Conservation (phyloP, 805 yeast species). For the Kluyveromyces aestuarii region DNA sequence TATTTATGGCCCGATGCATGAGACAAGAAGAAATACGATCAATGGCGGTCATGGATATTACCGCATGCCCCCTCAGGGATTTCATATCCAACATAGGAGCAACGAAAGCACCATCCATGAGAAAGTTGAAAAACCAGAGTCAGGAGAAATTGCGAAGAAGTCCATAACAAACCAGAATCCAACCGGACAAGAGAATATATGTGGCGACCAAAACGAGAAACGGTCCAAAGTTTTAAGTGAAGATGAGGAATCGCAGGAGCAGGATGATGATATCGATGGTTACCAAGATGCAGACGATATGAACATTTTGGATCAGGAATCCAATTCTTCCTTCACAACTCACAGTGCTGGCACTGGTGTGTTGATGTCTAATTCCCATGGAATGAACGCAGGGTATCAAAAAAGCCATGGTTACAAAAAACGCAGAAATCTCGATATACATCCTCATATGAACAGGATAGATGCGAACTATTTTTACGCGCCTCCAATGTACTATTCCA, state of each 20-base stretch:
- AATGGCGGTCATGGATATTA: neutral
- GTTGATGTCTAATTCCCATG: neutral
- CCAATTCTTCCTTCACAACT: conserved; percentile 2
- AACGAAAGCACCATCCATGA: neutral
- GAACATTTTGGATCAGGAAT: neutral
- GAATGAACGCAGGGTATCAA: neutral
- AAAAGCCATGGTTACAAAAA: conserved; percentile 9
- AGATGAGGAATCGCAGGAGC: neutral
- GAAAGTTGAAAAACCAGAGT: neutral
- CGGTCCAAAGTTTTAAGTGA: neutral
- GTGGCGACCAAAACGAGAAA: neutral
- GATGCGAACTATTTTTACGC: conserved; percentile 9
- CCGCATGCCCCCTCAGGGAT: neutral
- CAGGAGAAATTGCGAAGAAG: neutral
- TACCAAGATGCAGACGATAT: neutral
- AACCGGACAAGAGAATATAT: neutral
- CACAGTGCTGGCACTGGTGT: conserved; percentile 2
- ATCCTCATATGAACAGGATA: neutral
- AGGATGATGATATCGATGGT: conserved; percentile 1
- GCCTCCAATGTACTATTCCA: conserved; percentile 24
- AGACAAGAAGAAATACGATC: neutral
- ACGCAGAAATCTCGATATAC: conserved; percentile 4
- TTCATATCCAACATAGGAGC: neutral
- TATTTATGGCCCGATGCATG: conserved; percentile 1
- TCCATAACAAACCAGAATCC: too few species aligned